A percentile compares a stretch with the other conserved stretches of the same genome.
Evolutionary conservation across 176 grass and related monocot species (phyloP).

Genomic region (Musa acuminata): DNA sequence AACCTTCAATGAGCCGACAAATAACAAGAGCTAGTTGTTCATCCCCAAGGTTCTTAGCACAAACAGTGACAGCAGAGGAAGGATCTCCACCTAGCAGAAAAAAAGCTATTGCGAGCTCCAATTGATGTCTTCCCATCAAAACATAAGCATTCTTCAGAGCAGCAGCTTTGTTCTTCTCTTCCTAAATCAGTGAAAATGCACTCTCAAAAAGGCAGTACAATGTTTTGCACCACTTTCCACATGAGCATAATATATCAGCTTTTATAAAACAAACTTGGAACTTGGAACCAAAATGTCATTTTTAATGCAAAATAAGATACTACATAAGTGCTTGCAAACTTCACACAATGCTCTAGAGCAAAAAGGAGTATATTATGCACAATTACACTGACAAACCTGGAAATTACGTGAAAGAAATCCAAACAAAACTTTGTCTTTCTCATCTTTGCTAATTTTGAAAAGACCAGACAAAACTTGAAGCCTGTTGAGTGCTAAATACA

Average conservation of each 20-base stretch:
- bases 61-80: constrained; percentile 75
- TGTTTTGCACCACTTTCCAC: not conserved
- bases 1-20: constrained; percentile 71
- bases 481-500: constrained; percentile 86
- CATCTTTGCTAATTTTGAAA: constrained; percentile 89
- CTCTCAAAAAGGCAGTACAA: too few species aligned
- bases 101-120: constrained; percentile 91
- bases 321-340: not conserved
- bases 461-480: constrained; percentile 82
- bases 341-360: not conserved
- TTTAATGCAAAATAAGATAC: not conserved
- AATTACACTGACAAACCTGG: constrained; percentile 31
- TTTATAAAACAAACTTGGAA: not conserved
- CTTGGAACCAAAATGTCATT: not conserved
- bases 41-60: constrained; percentile 89
- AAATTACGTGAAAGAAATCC: constrained; percentile 87
- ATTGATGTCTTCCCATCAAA: constrained; percentile 88
- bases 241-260: not conserved
- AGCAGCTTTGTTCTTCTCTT: constrained; percentile 89
- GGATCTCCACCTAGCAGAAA: constrained; percentile 77
- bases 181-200: constrained; percentile 31
- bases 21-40: constrained; percentile 89
- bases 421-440: constrained; percentile 76
- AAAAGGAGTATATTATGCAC: not conserved
- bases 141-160: constrained; percentile 99